Percentiles rank a stretch among this genome's conserved stretches.
Evolutionary conservation across 1,139 yeast genomes (phyloP).

Genomic region (Lodderomyces orthopsilosis): DNA sequence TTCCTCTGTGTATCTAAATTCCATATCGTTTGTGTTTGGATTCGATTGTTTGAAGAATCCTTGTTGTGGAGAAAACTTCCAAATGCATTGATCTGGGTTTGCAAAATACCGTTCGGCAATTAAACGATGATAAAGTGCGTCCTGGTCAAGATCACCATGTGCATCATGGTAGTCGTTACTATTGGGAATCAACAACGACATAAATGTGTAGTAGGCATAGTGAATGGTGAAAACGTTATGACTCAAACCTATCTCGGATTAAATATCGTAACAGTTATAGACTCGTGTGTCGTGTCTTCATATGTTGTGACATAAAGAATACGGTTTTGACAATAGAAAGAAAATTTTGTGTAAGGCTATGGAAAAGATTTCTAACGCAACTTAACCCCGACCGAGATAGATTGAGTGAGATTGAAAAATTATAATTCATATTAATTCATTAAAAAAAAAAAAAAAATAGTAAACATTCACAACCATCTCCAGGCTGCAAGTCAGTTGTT

Average conservation of each 20-base stretch:
- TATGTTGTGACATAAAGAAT: neutral
- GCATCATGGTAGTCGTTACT: constrained; percentile 35
- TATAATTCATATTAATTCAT: too few species aligned
- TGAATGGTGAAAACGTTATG: neutral
- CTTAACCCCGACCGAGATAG: too few species aligned
- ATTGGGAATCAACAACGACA: constrained; percentile 20
- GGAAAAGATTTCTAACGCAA: too few species aligned
- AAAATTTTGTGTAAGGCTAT: too few species aligned
- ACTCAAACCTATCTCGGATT: neutral
- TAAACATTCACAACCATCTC: neutral
- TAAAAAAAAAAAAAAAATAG: neutral
- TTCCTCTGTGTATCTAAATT: constrained; percentile 43
- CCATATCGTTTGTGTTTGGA: constrained; percentile 42
- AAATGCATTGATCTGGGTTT: constrained; percentile 16
- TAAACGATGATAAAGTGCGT: constrained; percentile 19
- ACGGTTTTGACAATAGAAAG: too few species aligned
- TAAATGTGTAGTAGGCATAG: too few species aligned
- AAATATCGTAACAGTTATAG: neutral
- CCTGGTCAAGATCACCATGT: constrained; percentile 34
- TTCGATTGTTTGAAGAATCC: constrained; percentile 57
- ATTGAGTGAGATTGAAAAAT: neutral
- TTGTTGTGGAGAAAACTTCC: constrained; percentile 43
- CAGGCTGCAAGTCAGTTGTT: too few species aligned
- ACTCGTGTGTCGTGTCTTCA: neutral
- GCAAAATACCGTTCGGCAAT: neutral